Conservation (phyloP, 2,329 filamentous ascomycete species). For the Penicillium sp. region DNA sequence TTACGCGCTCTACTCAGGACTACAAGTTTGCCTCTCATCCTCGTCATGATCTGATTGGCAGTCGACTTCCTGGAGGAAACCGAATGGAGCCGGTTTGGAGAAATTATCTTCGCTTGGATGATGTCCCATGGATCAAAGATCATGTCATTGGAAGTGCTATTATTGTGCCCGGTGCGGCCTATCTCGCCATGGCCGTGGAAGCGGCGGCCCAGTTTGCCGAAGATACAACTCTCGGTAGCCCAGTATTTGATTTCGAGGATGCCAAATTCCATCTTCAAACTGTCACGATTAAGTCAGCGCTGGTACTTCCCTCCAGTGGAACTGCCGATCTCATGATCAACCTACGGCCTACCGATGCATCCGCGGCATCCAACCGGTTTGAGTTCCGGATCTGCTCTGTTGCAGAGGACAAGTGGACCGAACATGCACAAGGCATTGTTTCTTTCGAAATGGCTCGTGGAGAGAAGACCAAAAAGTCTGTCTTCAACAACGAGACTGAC, state of each 20-base stretch:
- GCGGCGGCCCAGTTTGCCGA: conserved; percentile 13
- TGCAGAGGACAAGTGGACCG: not conserved
- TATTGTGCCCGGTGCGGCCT: conserved; percentile 33
- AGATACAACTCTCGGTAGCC: not conserved
- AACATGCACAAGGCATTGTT: not conserved
- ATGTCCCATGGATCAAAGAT: conserved; percentile 34
- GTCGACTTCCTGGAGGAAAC: not conserved
- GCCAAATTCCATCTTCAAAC: not conserved
- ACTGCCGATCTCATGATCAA: not conserved
- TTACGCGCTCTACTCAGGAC: conserved; percentile 8
- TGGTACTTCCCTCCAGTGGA: not conserved
- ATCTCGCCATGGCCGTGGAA: conserved; percentile 28
- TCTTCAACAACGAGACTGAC: not conserved
- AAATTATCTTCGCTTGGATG: conserved; percentile 25
- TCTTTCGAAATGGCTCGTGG: not conserved
- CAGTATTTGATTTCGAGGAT: not conserved
- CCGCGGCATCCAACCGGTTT: not conserved
- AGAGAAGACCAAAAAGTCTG: not conserved
- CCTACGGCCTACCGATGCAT: not conserved
- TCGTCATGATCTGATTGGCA: conserved; percentile 21
- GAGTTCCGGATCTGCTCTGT: not conserved
- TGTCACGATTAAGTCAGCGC: not conserved
- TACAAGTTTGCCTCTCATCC: conserved; percentile 6
- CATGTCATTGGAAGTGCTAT: conserved; percentile 32
- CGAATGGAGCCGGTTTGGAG: conserved; percentile 27